A percentile compares a stretch with the other conserved stretches of the same genome.
Evolutionary conservation across 768 basidiomycete genomes (phyloP).

Genomic region (Panellus pusillus): DNA sequence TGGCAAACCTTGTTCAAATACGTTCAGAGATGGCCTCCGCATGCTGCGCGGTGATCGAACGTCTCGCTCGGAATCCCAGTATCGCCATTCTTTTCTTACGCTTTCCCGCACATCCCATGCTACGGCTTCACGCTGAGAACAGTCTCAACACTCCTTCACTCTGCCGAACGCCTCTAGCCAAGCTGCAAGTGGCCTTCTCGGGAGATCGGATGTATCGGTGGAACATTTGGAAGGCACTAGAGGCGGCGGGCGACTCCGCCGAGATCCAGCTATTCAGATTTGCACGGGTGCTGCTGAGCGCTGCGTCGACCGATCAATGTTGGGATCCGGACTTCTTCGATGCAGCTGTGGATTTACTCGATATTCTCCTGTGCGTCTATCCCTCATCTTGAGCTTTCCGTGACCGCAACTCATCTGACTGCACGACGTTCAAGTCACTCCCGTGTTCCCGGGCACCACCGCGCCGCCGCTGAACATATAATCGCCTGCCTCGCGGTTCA

Average conservation of each 20-base stretch:
- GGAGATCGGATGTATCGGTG: slow-evolving; percentile 4
- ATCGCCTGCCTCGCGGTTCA: too few relatives aligned
- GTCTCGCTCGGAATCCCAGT: not conserved
- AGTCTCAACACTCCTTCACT: not conserved
- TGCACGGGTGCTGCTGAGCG: not conserved
- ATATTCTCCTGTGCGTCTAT: too few relatives aligned
- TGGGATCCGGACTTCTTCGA: not conserved
- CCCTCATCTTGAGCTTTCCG: too few relatives aligned
- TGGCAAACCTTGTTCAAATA: slow-evolving; percentile 3
- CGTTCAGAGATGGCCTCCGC: not conserved
- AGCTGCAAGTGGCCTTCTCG: not conserved
- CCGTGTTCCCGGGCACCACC: too few relatives aligned
- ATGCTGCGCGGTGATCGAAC: not conserved
- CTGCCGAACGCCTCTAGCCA: slow-evolving; percentile 1
- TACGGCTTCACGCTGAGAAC: slow-evolving; percentile 3
- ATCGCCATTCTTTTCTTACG: not conserved
- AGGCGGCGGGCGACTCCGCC: not conserved
- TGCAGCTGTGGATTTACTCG: slow-evolving; percentile 6
- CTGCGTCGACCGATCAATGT: not conserved
- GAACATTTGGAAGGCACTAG: slow-evolving; percentile 3
- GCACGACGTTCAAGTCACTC: too few relatives aligned
- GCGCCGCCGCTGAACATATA: too few relatives aligned
- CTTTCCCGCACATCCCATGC: not conserved
- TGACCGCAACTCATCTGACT: too few relatives aligned
- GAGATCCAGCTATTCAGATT: not conserved